A percentile compares a stretch with the other conserved stretches of the same genome.
Evolutionary conservation across 2,329 filamentous ascomycete genomes (phyloP).

Genomic region (Corinectria fuckeliana): DNA sequence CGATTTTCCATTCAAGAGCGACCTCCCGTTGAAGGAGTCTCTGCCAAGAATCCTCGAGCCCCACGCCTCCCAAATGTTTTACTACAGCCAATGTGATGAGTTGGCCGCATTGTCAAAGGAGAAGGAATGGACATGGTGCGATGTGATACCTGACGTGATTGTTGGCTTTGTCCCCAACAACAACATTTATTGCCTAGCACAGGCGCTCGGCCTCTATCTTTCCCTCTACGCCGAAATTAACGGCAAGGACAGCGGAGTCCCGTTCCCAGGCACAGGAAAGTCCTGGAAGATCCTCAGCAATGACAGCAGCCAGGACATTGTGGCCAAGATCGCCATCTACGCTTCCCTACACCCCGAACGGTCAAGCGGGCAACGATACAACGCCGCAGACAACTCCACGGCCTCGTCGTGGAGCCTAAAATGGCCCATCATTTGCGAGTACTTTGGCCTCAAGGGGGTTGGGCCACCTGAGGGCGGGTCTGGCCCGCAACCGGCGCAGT

Average conservation of each 20-base stretch:
- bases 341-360: slow-evolving; percentile 49
- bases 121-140: slow-evolving; percentile 52
- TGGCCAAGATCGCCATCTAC: slow-evolving; percentile 49
- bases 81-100: slow-evolving; percentile 53
- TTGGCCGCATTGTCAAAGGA: slow-evolving; percentile 43
- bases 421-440: slow-evolving; percentile 54
- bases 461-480: slow-evolving; percentile 36
- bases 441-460: slow-evolving; percentile 53
- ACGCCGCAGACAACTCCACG: slow-evolving; percentile 48
- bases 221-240: slow-evolving; percentile 45
- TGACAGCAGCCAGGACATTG: slow-evolving; percentile 45
- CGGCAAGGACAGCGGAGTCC: slow-evolving; percentile 42
- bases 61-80: slow-evolving; percentile 52
- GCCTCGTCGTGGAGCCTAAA: slow-evolving; percentile 49
- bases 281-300: slow-evolving; percentile 44
- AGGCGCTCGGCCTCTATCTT: slow-evolving; percentile 48
- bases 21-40: slow-evolving; percentile 47
- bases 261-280: slow-evolving; percentile 45
- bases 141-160: slow-evolving; percentile 52
- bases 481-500: slow-evolving; percentile 41
- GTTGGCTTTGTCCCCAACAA: slow-evolving; percentile 51
- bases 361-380: slow-evolving; percentile 47
- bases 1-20: slow-evolving; percentile 38
- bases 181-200: slow-evolving; percentile 51
- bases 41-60: slow-evolving; percentile 50